A percentile compares a stretch with the other conserved stretches of the same genome.
Evolutionary conservation across 140 eudicot genomes (phyloP).

Genomic region (Erigeron philadelphicus): DNA sequence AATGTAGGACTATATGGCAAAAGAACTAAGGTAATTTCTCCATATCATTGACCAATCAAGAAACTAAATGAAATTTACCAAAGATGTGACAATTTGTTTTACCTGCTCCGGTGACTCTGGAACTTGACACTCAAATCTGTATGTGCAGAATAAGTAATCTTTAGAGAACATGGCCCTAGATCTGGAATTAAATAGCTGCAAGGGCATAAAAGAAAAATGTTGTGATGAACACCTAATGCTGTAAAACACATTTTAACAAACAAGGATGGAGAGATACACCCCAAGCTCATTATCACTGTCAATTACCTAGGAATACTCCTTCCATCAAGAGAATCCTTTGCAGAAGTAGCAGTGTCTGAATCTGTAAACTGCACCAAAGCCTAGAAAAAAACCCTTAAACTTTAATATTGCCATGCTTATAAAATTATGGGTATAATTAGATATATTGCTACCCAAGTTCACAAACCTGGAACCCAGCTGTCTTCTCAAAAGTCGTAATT

Average conservation of each 20-base stretch:
- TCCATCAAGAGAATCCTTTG: constrained; percentile 93
- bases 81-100: constrained; percentile 1
- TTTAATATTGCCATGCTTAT: neutral
- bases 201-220: neutral
- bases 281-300: neutral
- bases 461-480: constrained; percentile 93
- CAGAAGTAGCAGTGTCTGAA: constrained; percentile 85
- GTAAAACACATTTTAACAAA: neutral
- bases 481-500: constrained; percentile 93
- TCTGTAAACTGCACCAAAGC: constrained; percentile 90
- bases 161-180: constrained; percentile 71
- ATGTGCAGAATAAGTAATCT: constrained; percentile 93
- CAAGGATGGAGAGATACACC: neutral
- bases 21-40: neutral
- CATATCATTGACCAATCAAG: neutral
- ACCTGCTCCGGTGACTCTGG: constrained; percentile 99
- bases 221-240: neutral
- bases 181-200: constrained; percentile 83
- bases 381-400: constrained; percentile 27
- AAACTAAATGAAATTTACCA: neutral
- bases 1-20: neutral
- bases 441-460: neutral
- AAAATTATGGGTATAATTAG: neutral
- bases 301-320: constrained; percentile 93
- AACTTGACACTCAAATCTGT: constrained; percentile 93